Conservation (phyloP, 768 basidiomycete genomes). For the Kockovaella imperatae region DNA sequence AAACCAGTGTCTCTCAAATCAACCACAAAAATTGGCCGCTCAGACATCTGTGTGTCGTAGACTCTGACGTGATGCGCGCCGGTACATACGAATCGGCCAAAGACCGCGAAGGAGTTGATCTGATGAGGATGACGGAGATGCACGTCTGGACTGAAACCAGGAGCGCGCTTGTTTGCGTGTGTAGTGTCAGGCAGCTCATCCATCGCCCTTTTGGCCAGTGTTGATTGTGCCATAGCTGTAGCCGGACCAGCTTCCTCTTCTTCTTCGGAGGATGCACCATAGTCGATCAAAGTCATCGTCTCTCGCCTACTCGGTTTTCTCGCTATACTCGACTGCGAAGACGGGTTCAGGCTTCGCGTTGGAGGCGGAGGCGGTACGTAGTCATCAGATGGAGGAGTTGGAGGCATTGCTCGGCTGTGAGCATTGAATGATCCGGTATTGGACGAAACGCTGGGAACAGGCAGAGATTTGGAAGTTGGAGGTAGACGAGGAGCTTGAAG, state of each 20-base stretch:
- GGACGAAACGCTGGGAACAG: neutral
- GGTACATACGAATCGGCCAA: slow-evolving; percentile 43
- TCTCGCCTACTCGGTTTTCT: slow-evolving; percentile 5
- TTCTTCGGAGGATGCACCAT: slow-evolving; percentile 29
- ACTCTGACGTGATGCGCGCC: slow-evolving; percentile 43
- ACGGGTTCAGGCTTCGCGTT: slow-evolving; percentile 9
- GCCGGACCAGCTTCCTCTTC: slow-evolving; percentile 25
- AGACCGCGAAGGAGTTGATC: slow-evolving; percentile 42
- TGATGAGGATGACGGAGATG: slow-evolving; percentile 23
- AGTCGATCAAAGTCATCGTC: too few species aligned
- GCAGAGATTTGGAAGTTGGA: neutral
- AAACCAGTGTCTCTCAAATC: slow-evolving; percentile 58
- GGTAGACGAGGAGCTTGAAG: neutral
- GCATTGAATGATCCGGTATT: neutral
- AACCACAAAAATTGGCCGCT: slow-evolving; percentile 45
- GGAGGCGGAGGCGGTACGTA: slow-evolving; percentile 33
- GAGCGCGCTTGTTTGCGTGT: slow-evolving; percentile 47
- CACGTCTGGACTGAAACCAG: slow-evolving; percentile 41
- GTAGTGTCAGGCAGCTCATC: slow-evolving; percentile 48
- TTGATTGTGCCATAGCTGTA: slow-evolving; percentile 12
- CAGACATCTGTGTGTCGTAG: slow-evolving; percentile 39
- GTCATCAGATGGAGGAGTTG: slow-evolving; percentile 1
- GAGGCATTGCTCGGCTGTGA: neutral
- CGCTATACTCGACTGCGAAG: slow-evolving; percentile 14
- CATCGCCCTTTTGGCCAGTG: slow-evolving; percentile 23